Percentiles rank a stretch among this genome's conserved stretches.
phyloP scores from a whole-genome alignment of 352 stramenopile species.

The Phytophthora sp. region DNA sequence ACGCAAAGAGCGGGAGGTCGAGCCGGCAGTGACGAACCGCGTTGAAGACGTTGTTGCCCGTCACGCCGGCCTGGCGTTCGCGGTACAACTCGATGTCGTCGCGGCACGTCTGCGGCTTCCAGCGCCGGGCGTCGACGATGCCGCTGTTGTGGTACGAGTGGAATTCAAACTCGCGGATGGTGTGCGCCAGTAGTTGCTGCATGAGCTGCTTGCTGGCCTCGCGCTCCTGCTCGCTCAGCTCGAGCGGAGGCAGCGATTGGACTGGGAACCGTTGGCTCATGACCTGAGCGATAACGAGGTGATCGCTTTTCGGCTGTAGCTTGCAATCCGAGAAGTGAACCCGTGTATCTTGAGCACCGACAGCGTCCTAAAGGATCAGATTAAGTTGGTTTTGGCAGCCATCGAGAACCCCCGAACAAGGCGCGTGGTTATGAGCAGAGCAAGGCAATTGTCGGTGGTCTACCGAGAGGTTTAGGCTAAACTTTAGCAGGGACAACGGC shows the following conservation, averaged over 20 bases:
- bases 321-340: constrained; percentile 38
- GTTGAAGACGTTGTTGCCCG: constrained; percentile 31
- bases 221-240: constrained; percentile 42
- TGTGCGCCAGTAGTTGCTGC: constrained; percentile 45
- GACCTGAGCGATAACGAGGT: constrained; percentile 4
- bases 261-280: constrained; percentile 55
- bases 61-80: constrained; percentile 41
- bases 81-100: constrained; percentile 55
- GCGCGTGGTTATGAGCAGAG: neutral
- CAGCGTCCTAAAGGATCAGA: constrained; percentile 26
- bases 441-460: too few species aligned
- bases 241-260: constrained; percentile 43
- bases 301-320: constrained; percentile 1
- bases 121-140: constrained; percentile 44
- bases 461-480: too few species aligned
- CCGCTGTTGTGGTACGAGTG: constrained; percentile 42
- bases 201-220: constrained; percentile 41
- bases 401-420: constrained; percentile 7
- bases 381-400: constrained; percentile 10
- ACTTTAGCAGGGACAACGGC: constrained; percentile 27
- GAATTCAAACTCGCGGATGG: constrained; percentile 55
- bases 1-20: constrained; percentile 38
- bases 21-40: constrained; percentile 35
- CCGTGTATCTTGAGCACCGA: neutral
- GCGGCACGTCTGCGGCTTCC: constrained; percentile 51